Evolutionary conservation across 331 rosid genomes (phyloP), one percentile per base, ranked within the genome.

Genomic region (Arachis monticola): DNA sequence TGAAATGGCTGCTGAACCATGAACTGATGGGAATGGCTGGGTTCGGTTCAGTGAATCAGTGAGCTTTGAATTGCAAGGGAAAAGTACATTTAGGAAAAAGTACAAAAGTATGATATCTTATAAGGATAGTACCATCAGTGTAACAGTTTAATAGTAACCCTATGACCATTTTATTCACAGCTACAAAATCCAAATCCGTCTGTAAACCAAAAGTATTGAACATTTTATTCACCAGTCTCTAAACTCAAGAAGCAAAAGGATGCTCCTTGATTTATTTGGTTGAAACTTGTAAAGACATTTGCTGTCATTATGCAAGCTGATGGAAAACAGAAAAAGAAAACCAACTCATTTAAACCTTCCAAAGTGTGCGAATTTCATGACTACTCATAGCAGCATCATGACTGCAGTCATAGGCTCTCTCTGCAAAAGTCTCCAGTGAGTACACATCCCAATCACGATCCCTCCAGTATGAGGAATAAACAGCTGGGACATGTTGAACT

Each of bases 391-490:
- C 77, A 57, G 68, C 47, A 8, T 64, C 13, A 40, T 9, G 51
- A 62, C 40, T 71, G 55, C 72, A 60, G 69, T 69, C 81, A 30
- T 22, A 60, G 65, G 83, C 87, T 51, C 70, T 27, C 41, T 88
- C 88, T 44, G 60, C 83, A 47, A 76, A 79, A 66, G 86, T 82
- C 38, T 84, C 88, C 12, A 83, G 30, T 58, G 91, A 83, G 71
- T 73, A 80, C 8, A 86, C 91, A 74, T 82, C 93, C 93, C 91
- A 84, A 12, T 79, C 83, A 17, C 83, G 82, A 48, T 47, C 81
- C 17, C 72, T 86, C 89, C 89, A 84, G 53, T 84, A 84, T 0
- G 85, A 52, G 5, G 76, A 57, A 40, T 88, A 88, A 65, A 88
- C 85, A 6, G 60, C 87, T 7, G 85, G 87, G 0, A 86, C 79